Conservation (phyloP, 257 asterid species). For the Fraxinus americana region DNA sequence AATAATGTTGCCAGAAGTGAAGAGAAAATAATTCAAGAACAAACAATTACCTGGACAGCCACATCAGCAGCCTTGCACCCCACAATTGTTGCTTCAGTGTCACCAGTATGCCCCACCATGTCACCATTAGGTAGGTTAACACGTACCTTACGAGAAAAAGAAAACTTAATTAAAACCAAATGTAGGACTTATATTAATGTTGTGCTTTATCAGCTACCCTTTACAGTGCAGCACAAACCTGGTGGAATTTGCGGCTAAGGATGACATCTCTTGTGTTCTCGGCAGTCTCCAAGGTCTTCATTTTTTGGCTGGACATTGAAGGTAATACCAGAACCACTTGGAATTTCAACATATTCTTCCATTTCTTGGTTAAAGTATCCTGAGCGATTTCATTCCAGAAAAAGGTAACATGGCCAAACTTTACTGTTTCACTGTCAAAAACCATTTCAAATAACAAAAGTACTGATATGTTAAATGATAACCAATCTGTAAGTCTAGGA, state of each 20-base stretch:
- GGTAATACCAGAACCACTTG: slow-evolving; percentile 87
- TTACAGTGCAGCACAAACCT: slow-evolving; percentile 46
- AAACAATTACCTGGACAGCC: slow-evolving; percentile 78
- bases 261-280: slow-evolving; percentile 95
- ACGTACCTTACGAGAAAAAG: slow-evolving; percentile 54
- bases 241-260: slow-evolving; percentile 81
- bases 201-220: background rate
- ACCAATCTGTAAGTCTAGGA: background rate
- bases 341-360: slow-evolving; percentile 95
- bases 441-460: background rate
- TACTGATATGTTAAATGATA: background rate
- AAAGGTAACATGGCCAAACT: slow-evolving; percentile 87
- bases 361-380: slow-evolving; percentile 70
- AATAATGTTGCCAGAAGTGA: background rate
- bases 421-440: slow-evolving; percentile 83
- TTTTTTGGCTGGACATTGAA: slow-evolving; percentile 90
- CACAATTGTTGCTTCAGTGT: slow-evolving; percentile 83
- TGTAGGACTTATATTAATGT: background rate
- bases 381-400: slow-evolving; percentile 95
- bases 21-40: background rate
- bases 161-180: background rate
- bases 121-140: slow-evolving; percentile 89
- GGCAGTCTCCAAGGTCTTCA: slow-evolving; percentile 92
- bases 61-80: slow-evolving; percentile 95
- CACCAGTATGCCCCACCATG: slow-evolving; percentile 99